phyloP scores from a whole-genome alignment of 75 land plant species.

The Adiantum capillusveneris region DNA sequence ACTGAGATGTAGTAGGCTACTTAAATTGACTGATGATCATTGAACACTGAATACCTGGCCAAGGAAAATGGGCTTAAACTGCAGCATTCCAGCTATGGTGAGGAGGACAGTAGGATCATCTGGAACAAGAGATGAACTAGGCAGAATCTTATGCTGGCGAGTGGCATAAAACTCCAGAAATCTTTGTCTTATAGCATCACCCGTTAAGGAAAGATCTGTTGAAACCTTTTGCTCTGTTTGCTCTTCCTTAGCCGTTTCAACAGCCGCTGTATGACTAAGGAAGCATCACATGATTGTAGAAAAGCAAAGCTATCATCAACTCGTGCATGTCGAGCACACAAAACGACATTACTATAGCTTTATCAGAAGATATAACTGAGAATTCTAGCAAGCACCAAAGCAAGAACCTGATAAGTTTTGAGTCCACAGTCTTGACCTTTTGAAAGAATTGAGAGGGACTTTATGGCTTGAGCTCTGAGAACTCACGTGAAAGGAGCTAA shows the following conservation, averaged over 20 bases:
- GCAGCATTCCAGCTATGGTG: constrained; percentile 98
- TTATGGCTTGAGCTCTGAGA: too few relatives aligned
- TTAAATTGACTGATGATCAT: too few relatives aligned
- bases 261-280: constrained; percentile 16
- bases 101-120: constrained; percentile 94
- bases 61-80: constrained; percentile 91
- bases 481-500: too few relatives aligned
- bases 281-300: background rate
- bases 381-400: too few relatives aligned
- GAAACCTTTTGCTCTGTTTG: constrained; percentile 14
- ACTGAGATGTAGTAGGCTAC: too few relatives aligned
- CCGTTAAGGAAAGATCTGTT: constrained; percentile 35
- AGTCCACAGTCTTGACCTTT: too few relatives aligned
- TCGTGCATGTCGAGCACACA: too few relatives aligned
- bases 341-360: too few relatives aligned
- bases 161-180: constrained; percentile 85
- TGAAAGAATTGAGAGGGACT: too few relatives aligned
- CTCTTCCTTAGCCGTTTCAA: constrained; percentile 36
- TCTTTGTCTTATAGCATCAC: constrained; percentile 64
- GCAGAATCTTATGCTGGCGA: constrained; percentile 69
- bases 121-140: constrained; percentile 88
- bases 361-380: too few relatives aligned
- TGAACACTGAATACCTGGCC: constrained; percentile 55
- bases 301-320: too few relatives aligned
- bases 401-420: too few relatives aligned